Evolutionary conservation across 2,329 filamentous ascomycete genomes (phyloP).

Genomic region (Fusarium sp.): DNA sequence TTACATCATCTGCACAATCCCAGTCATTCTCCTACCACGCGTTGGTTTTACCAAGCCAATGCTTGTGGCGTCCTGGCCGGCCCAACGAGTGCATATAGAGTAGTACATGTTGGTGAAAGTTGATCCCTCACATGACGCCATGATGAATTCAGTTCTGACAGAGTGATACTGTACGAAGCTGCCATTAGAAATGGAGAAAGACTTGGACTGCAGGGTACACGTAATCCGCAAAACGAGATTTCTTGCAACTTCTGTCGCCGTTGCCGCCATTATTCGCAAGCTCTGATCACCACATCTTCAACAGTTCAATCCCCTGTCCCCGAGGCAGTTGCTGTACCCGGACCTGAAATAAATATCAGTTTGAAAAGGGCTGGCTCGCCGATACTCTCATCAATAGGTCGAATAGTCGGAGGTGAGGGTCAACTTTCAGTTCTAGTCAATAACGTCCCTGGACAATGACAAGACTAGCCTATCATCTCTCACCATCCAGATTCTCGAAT

Average conservation of each 20-base stretch:
- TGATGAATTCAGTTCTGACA: too few species aligned
- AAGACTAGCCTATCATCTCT: too few species aligned
- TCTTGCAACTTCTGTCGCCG: background rate
- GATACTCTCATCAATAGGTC: too few species aligned
- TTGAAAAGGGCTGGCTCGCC: background rate
- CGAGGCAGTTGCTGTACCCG: background rate
- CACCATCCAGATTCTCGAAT: too few species aligned
- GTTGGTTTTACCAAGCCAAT: background rate
- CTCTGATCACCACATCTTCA: background rate
- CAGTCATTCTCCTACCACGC: background rate
- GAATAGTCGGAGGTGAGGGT: background rate
- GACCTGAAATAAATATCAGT: background rate
- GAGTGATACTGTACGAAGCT: background rate
- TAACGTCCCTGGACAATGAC: too few species aligned
- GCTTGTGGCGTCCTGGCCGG: background rate
- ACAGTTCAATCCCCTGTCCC: background rate
- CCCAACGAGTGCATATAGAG: background rate
- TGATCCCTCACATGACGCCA: background rate
- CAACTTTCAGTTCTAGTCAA: too few species aligned
- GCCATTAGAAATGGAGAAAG: background rate
- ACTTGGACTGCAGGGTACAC: background rate
- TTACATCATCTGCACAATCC: background rate
- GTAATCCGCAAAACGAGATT: background rate
- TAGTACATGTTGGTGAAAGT: background rate
- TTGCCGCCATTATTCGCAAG: background rate